Conservation (phyloP, 805 yeast species). For the Candida insectorum region DNA sequence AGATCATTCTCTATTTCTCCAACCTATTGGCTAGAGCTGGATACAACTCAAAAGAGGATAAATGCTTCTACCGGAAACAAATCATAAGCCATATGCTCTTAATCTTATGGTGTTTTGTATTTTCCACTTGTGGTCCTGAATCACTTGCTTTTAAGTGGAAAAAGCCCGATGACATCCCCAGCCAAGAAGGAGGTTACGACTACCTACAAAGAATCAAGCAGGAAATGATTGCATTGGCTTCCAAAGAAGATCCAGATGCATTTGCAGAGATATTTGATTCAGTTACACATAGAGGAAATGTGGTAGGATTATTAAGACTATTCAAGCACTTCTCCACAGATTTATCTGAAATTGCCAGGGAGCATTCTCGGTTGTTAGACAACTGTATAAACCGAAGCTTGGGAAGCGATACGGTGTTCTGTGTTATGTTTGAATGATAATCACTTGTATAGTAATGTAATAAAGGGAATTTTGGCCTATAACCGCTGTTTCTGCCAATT, state of each 20-base stretch:
- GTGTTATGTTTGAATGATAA: conserved; percentile 13
- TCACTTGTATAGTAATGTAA: too few species aligned
- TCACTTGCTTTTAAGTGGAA: conserved; percentile 5
- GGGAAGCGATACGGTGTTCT: conserved; percentile 6
- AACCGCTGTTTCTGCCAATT: too few species aligned
- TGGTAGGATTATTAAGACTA: conserved; percentile 12
- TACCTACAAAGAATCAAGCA: conserved; percentile 8
- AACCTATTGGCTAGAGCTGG: conserved; percentile 3
- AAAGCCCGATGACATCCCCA: conserved; percentile 6
- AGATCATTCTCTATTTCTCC: conserved; percentile 8
- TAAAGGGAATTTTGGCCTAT: too few species aligned
- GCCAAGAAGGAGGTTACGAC: conserved; percentile 9
- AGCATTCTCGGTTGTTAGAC: conserved; percentile 11
- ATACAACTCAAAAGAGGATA: conserved; percentile 11
- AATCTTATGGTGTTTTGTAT: conserved; percentile 13
- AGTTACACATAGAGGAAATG: conserved; percentile 7
- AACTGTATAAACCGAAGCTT: conserved; percentile 13
- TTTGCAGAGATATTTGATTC: conserved; percentile 9
- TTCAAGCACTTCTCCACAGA: conserved; percentile 9
- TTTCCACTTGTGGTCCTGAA: conserved; percentile 11
- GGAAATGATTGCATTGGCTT: conserved; percentile 10
- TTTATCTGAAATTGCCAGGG: conserved; percentile 12
- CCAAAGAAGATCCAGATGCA: conserved; percentile 6
- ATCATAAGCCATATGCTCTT: conserved; percentile 12
- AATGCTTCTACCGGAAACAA: conserved; percentile 12